Base-by-base conservation (phyloP, 768 basidiomycete genomes). In the Rhodotorula paludigena region DNA sequence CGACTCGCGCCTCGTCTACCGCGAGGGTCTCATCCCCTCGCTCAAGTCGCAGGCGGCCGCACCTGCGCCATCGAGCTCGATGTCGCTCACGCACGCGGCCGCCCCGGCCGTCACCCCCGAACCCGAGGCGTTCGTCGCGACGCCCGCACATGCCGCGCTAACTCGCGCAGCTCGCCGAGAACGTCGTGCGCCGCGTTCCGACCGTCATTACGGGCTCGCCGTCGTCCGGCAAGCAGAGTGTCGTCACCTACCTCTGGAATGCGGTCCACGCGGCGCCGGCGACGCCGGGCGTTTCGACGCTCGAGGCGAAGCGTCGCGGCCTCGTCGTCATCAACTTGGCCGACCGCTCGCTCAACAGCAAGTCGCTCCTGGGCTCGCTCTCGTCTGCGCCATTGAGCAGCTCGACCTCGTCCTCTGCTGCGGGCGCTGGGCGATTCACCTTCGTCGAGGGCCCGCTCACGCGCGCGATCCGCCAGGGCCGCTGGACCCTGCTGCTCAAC, bases 391-490 rank as follows among this genome's bases (percentile, higher is more conserved):
- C 87, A 0, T 51, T 66, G 32, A 59, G 65, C 14, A 33, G 48
- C 15, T 61, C 60, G 16, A 39, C 53, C 12, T 45, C 66, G 25
- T 36, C 60, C 28, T 51, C 63, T 11, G 35, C 67, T 2, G 85
- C 83, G 3, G 84, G 84, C 33, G 86, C 91, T 0, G 94, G 94
- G 10, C 86, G 85, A 4, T 99, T 99, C 74, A 90, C 94, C 73
- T 99, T 93, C 90, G 90, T 88, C 78, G 92, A 97, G 70, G 96
- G 96, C 11, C 87, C 92, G 1, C 82, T 99, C 42, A 86, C 93
- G 16, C 87, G 89, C 45, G 87, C 93, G 1, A 87, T 98, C 83
- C 83, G 85, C 48, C 87, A 90, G 74, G 96, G 96, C 5, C 85
- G 85, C 76, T 97, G 93, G 93, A 82, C 98, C 5, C 85, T 98